phyloP scores from a whole-genome alignment of 345 rosid species.

The Pistacia integerrima region DNA sequence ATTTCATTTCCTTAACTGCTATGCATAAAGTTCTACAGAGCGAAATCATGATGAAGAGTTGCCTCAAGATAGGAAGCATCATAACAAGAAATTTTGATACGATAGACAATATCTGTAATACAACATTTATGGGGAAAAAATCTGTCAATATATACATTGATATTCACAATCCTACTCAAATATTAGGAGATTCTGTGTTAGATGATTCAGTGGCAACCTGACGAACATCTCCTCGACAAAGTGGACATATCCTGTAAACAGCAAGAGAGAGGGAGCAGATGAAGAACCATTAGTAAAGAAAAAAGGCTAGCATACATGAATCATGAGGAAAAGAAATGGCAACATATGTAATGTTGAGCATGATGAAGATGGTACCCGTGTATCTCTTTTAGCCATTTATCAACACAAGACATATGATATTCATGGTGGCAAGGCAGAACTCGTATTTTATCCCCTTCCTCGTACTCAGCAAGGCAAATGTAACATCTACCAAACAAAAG shows the following conservation, averaged over 20 bases:
- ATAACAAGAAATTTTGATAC: conserved; percentile 2
- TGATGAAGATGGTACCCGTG: conserved; percentile 49
- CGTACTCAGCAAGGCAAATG: conserved; percentile 71
- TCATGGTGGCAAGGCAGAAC: conserved; percentile 83
- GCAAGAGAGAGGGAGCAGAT: background rate
- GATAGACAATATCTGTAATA: background rate
- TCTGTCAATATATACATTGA: conserved; percentile 22
- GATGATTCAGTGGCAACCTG: conserved; percentile 31
- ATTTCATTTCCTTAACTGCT: conserved; percentile 8
- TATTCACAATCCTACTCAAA: conserved; percentile 33
- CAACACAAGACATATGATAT: conserved; percentile 75
- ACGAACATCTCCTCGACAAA: conserved; percentile 73
- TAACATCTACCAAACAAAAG: conserved; percentile 50
- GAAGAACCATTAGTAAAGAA: background rate
- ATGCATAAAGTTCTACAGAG: background rate
- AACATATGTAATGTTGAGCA: background rate
- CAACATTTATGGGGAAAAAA: background rate
- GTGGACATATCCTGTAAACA: conserved; percentile 64
- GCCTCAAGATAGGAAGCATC: background rate
- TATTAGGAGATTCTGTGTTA: conserved; percentile 36
- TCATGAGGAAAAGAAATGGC: background rate
- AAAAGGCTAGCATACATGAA: background rate
- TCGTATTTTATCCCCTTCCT: conserved; percentile 68
- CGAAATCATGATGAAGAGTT: background rate
- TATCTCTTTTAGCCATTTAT: conserved; percentile 88